phyloP scores from a whole-genome alignment of 345 rosid genomes.

The Murraya paniculata region DNA sequence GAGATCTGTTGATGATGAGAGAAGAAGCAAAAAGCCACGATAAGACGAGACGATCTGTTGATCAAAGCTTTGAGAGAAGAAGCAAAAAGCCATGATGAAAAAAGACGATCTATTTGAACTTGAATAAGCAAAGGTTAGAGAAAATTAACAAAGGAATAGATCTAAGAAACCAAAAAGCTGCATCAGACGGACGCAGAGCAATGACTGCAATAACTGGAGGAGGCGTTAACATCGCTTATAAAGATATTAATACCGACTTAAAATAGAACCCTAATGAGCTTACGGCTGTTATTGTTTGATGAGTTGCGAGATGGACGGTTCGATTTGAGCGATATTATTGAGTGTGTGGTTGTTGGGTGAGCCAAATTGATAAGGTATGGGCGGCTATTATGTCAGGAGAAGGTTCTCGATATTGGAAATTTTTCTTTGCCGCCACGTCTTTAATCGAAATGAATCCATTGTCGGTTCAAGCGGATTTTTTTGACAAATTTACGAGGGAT shows the following conservation, averaged over 20 bases:
- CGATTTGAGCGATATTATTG: conserved; percentile 8
- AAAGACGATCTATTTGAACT: not conserved
- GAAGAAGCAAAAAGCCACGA: not conserved
- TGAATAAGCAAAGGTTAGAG: not conserved
- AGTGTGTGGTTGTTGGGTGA: not conserved
- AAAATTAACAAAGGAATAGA: not conserved
- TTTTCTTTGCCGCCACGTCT: conserved; percentile 5
- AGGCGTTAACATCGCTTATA: not conserved
- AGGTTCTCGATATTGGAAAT: conserved; percentile 3
- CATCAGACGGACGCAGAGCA: no score
- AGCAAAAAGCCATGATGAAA: not conserved
- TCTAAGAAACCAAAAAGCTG: not conserved
- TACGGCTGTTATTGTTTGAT: conserved; percentile 22
- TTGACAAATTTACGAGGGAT: no score
- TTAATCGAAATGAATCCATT: not conserved
- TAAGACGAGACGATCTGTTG: not conserved
- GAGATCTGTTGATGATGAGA: no score
- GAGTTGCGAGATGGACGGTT: conserved; percentile 18
- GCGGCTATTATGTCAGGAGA: conserved; percentile 8
- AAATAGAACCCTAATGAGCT: conserved; percentile 3
- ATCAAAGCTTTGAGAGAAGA: no score
- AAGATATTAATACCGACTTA: not conserved
- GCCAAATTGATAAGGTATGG: conserved; percentile 6
- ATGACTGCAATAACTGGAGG: accelerated
- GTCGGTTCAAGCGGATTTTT: no score